These are phyloP conservation scores for Vigna trinervia DNA, from an alignment of 306 rosid species.

Conservation along the genomic window DNA sequence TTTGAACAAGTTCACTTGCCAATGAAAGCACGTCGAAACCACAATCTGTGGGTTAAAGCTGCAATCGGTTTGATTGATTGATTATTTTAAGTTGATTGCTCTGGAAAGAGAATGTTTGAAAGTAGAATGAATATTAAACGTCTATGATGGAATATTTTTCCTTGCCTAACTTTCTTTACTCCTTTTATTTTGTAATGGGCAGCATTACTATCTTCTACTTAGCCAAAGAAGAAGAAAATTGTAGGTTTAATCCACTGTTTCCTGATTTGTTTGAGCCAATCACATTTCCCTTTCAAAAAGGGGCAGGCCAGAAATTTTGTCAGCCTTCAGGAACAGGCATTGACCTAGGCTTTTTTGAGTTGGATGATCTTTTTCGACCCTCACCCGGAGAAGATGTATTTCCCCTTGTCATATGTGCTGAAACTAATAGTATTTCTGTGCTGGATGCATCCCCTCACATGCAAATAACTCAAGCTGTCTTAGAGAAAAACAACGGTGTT, in stretches of 20 bases:
- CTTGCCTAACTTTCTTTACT: constrained; percentile 40
- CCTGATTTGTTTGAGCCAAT: constrained; percentile 75
- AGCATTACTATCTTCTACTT: constrained; percentile 86
- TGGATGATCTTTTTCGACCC: constrained; percentile 83
- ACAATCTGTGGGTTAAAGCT: constrained; percentile 3
- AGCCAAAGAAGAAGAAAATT: constrained; percentile 84
- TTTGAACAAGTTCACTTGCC: neutral
- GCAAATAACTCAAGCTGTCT: constrained; percentile 92
- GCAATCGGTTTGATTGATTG: neutral
- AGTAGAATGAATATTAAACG: constrained; percentile 5
- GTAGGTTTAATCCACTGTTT: constrained; percentile 72
- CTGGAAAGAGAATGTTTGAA: neutral
- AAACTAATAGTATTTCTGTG: constrained; percentile 44
- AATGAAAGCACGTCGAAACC: neutral
- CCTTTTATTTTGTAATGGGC: constrained; percentile 45
- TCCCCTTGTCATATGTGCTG: constrained; percentile 87
- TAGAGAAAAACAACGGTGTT: constrained; percentile 63
- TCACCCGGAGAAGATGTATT: constrained; percentile 77
- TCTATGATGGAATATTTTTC: neutral
- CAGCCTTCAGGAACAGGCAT: constrained; percentile 95
- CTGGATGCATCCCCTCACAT: constrained; percentile 60
- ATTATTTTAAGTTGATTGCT: constrained; percentile 9
- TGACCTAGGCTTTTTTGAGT: constrained; percentile 86
- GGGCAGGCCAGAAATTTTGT: constrained; percentile 74
- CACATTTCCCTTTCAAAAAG: constrained; percentile 75